Percentiles rank a stretch among this genome's conserved stretches.
phyloP scores from a whole-genome alignment of 768 basidiomycete species.

The Leccinellum rugosiceps region DNA sequence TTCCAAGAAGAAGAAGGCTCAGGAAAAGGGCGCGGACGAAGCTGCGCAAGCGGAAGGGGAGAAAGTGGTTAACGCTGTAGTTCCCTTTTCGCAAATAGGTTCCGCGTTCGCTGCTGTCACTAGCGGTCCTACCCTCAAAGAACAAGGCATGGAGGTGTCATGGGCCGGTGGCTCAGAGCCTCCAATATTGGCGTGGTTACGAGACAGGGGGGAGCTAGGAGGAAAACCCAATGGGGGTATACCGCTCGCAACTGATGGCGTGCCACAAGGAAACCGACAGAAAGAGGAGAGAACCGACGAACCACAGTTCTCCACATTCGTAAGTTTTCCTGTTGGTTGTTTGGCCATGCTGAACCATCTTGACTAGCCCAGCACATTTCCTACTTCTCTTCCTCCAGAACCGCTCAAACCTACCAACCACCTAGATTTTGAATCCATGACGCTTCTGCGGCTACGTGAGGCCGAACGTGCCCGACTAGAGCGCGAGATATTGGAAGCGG shows the following conservation, averaged over 20 bases:
- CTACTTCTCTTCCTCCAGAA: constrained; percentile 14
- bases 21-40: constrained; percentile 24
- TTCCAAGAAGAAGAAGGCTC: constrained; percentile 36
- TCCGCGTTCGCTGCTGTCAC: constrained; percentile 76
- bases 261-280: neutral
- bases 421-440: constrained; percentile 76
- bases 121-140: constrained; percentile 48
- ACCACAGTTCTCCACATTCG: constrained; percentile 44
- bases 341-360: constrained; percentile 4
- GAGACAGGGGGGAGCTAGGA: constrained; percentile 65
- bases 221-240: constrained; percentile 3
- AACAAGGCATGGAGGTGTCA: constrained; percentile 61
- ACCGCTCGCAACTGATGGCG: constrained; percentile 19
- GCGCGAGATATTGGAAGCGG: constrained; percentile 69
- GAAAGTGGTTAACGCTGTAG: constrained; percentile 66
- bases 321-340: neutral
- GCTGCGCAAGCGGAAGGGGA: constrained; percentile 37
- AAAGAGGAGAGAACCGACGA: neutral
- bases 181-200: constrained; percentile 66
- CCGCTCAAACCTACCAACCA: constrained; percentile 34
- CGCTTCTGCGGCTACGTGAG: constrained; percentile 76
- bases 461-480: constrained; percentile 78
- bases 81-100: constrained; percentile 73
- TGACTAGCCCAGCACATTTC: constrained; percentile 19
- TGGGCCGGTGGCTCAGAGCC: constrained; percentile 78